Base-by-base conservation (phyloP, 352 stramenopile genomes). In the Phytopythium sindhum region DNA sequence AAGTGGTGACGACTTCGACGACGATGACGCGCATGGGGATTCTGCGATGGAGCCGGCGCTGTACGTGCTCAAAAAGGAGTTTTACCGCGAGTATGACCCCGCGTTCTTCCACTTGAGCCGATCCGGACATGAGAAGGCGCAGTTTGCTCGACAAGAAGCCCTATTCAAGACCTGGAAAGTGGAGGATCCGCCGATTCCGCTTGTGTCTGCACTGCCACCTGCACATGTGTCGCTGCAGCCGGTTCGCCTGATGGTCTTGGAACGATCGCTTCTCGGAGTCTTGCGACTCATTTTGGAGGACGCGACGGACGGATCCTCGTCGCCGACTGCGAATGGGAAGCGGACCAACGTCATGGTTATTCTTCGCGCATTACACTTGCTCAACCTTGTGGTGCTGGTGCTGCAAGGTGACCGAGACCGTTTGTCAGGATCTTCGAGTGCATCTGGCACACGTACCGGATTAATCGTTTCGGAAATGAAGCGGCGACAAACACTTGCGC, bases 91-190 rank as follows among this genome's bases (percentile, higher is more conserved):
- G 66, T 95, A 95, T 44, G 87, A 96, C 53, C 87, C 87, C 19
- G 73, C 80, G 0, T 94, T 89, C 57, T 93, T 88, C 51, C 87
- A 96, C 59, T 69, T 94, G 26, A 90, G 80, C 35, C 77, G 84
- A 1, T 88, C 84, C 0, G 72, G 78, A 6, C 87, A 96, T 51
- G 84, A 93, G 63, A 90, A 92, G 48, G 84, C 87, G 0, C 87
- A 95, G 60, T 86, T 87, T 70, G 73, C 76, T 28, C 73, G 87
- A 35, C 83, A 94, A 23, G 87, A 94, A 65, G 85, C 84, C n/a
- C 64, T 95, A 29, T 93, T 93, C 64, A 92, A 90, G 65, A 74
- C 59, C 14, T 95, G 84, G 84, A 91, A 88, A 37, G 70, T 85
- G 8, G 81, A 90, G 21, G 77, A 92, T 41, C 53, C 72, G 6